These are phyloP conservation scores for Botrytis aclada DNA, from an alignment of 2,329 filamentous ascomycete genomes.

Conservation along the genomic window DNA sequence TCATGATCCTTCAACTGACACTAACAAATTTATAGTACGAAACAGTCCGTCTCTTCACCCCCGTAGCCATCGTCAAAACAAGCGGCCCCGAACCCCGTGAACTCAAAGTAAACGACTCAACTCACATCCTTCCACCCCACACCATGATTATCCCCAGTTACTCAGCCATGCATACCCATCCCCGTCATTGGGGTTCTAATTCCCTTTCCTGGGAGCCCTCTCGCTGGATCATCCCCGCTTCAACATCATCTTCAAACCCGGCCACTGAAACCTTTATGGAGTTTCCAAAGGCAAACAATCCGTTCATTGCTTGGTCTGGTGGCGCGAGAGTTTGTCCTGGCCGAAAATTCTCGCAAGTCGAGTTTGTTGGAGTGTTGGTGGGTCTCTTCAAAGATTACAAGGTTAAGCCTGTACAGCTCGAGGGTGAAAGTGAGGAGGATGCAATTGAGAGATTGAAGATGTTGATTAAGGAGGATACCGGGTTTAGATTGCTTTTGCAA, in stretches of 20 bases:
- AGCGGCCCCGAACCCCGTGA: neutral
- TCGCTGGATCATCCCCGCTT: neutral
- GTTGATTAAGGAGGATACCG: neutral
- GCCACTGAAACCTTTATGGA: neutral
- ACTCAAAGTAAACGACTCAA: neutral
- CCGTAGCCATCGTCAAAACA: conserved; percentile 5
- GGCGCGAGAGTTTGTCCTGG: neutral
- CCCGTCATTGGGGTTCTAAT: conserved; percentile 10
- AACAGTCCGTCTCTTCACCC: conserved; percentile 8
- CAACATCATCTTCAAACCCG: neutral
- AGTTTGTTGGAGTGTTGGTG: neutral
- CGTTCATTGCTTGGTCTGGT: conserved; percentile 4
- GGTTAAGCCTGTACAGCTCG: neutral
- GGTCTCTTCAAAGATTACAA: neutral
- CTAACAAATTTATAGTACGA: neutral
- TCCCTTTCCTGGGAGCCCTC: conserved; percentile 8
- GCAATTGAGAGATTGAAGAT: neutral
- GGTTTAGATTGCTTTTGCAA: conserved; percentile 2
- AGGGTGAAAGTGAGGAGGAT: neutral
- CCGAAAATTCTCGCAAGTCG: neutral
- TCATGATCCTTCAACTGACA: neutral
- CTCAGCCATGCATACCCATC: conserved; percentile 8
- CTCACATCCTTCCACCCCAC: neutral
- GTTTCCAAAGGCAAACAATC: neutral
- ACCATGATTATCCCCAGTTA: conserved; percentile 14